These are phyloP conservation scores for Trichoderma aggressivum DNA, from an alignment of 2,329 filamentous ascomycete species.

Conservation along the genomic window DNA sequence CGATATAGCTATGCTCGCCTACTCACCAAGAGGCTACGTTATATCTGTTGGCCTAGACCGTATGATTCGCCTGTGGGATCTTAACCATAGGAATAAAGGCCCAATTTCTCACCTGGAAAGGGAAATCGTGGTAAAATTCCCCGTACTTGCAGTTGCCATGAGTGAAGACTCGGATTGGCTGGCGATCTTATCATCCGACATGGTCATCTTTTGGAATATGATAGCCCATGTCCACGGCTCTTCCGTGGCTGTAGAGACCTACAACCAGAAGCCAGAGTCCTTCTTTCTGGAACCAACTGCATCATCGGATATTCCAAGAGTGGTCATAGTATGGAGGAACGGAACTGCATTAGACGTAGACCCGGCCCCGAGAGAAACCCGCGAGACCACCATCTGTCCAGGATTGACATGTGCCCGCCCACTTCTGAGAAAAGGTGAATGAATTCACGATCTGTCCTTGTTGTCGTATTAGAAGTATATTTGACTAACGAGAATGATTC, in stretches of 20 bases:
- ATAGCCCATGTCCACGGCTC: conserved; percentile 54
- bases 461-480: not conserved
- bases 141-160: conserved; percentile 61
- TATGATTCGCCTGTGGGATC: conserved; percentile 63
- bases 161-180: conserved; percentile 63
- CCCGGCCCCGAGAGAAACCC: conserved; percentile 22
- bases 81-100: conserved; percentile 43
- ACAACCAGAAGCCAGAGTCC: conserved; percentile 55
- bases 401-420: conserved; percentile 46
- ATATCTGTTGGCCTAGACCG: conserved; percentile 70
- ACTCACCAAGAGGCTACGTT: conserved; percentile 61
- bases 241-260: conserved; percentile 48
- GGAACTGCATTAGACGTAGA: conserved; percentile 38
- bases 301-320: conserved; percentile 37
- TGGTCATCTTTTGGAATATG: conserved; percentile 63
- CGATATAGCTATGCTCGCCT: conserved; percentile 63
- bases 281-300: conserved; percentile 58
- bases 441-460: conserved; percentile 12
- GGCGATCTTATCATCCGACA: conserved; percentile 59
- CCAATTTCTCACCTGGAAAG: conserved; percentile 41
- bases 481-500: not conserved
- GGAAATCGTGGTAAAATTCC: conserved; percentile 48
- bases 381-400: conserved; percentile 48
- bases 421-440: conserved; percentile 46
- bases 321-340: conserved; percentile 62